These are phyloP conservation scores for Biancaea sappan DNA, from an alignment of 306 rosid species.

Conservation along the genomic window DNA sequence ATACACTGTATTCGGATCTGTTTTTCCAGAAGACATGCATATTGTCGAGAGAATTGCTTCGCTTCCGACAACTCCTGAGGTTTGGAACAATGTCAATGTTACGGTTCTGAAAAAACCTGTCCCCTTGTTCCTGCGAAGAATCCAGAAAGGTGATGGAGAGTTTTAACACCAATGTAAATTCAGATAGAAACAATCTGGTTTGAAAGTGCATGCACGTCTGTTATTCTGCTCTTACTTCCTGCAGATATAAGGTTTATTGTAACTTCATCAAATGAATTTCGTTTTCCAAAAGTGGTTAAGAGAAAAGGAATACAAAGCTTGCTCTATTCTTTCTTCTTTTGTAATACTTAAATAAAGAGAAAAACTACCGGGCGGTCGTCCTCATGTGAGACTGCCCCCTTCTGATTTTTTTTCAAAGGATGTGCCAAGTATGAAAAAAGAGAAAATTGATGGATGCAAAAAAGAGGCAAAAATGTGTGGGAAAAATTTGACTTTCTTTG, in stretches of 20 bases:
- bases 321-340: background rate
- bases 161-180: constrained; percentile 29
- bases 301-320: background rate
- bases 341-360: no score
- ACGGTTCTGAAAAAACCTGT: constrained; percentile 54
- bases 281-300: background rate
- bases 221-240: background rate
- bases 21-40: constrained; percentile 72
- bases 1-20: constrained; percentile 64
- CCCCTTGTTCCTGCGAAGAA: constrained; percentile 47
- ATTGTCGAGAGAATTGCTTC: constrained; percentile 59
- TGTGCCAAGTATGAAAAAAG: no score
- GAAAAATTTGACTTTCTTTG: no score
- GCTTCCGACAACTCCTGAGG: constrained; percentile 57
- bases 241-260: background rate
- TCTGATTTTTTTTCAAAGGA: no score
- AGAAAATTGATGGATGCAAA: no score
- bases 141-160: constrained; percentile 41
- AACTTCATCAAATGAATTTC: background rate
- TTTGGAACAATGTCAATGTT: constrained; percentile 66
- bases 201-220: background rate
- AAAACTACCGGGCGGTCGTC: no score
- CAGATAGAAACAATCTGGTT: constrained; percentile 31
- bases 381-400: no score
- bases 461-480: no score